Percentiles rank a stretch among this genome's conserved stretches.
Conservation (phyloP, 2,329 filamentous ascomycete species). For the Fusarium nurragi region DNA sequence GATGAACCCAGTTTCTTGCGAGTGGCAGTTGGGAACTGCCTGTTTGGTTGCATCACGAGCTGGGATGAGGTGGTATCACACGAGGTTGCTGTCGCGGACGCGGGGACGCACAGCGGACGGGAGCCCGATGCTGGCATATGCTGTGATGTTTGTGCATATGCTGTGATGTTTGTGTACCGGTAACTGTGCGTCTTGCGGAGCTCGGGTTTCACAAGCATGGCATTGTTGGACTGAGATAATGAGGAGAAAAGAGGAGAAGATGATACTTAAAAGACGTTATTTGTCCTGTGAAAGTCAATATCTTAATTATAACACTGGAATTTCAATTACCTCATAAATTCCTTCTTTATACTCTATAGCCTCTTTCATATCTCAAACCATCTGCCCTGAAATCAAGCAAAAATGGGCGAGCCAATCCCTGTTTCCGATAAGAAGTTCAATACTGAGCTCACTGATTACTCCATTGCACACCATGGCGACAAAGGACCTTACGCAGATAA, state of each 20-base stretch:
- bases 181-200: background rate
- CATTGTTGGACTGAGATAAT: background rate
- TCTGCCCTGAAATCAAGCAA: background rate
- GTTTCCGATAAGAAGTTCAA: conserved; percentile 51
- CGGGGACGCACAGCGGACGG: background rate
- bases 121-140: background rate
- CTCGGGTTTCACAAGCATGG: no score
- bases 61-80: background rate
- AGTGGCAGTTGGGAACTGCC: background rate
- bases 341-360: background rate
- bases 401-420: conserved; percentile 38
- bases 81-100: background rate
- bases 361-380: background rate
- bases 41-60: background rate
- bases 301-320: background rate
- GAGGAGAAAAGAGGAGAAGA: background rate
- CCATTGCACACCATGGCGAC: conserved; percentile 42
- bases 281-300: background rate
- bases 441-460: conserved; percentile 54
- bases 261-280: background rate
- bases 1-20: background rate
- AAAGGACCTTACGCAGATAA: conserved; percentile 55
- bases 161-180: background rate
- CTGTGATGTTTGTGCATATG: background rate
- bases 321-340: background rate